Evolutionary conservation across 805 yeast genomes (phyloP).

Genomic region (Naumovozyma baii): DNA sequence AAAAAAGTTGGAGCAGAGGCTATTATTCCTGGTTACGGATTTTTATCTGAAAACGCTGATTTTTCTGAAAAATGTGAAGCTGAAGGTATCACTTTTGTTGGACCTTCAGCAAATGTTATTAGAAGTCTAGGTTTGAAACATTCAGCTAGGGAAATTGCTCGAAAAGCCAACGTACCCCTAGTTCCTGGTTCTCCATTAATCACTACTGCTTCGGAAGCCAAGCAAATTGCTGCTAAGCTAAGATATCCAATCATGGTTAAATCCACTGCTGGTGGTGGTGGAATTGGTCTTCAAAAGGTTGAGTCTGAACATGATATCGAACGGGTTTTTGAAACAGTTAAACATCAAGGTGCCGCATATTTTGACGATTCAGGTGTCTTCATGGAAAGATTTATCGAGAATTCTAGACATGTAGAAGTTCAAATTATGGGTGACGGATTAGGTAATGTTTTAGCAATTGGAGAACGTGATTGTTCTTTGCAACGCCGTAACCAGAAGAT

Average conservation of each 20-base stretch:
- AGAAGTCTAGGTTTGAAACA: slow-evolving; percentile 88
- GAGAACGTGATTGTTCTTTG: slow-evolving; percentile 95
- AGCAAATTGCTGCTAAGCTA: slow-evolving; percentile 58
- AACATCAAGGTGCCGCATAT: slow-evolving; percentile 86
- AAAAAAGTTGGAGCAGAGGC: slow-evolving; percentile 80
- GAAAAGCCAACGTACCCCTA: slow-evolving; percentile 83
- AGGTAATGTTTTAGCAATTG: slow-evolving; percentile 87
- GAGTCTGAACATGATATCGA: slow-evolving; percentile 73
- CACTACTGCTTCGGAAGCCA: slow-evolving; percentile 62
- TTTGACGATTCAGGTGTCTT: slow-evolving; percentile 96
- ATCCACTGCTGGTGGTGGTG: slow-evolving; percentile 99
- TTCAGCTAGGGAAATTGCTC: slow-evolving; percentile 92
- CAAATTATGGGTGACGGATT: slow-evolving; percentile 95
- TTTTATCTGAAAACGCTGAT: slow-evolving; percentile 91
- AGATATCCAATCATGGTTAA: slow-evolving; percentile 92
- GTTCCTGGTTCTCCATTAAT: slow-evolving; percentile 96
- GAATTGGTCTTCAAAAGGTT: slow-evolving; percentile 92
- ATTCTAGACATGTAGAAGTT: slow-evolving; percentile 92
- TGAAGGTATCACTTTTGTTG: slow-evolving; percentile 85
- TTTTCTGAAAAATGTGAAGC: slow-evolving; percentile 78
- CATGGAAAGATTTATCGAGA: slow-evolving; percentile 86
- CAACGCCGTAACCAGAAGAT: slow-evolving; percentile 96
- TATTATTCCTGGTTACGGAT: slow-evolving; percentile 97
- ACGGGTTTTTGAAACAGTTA: slow-evolving; percentile 79
- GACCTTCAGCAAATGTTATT: slow-evolving; percentile 93